Conservation (phyloP, 2,329 filamentous ascomycete species). For the Aspergillus viridinutans region DNA sequence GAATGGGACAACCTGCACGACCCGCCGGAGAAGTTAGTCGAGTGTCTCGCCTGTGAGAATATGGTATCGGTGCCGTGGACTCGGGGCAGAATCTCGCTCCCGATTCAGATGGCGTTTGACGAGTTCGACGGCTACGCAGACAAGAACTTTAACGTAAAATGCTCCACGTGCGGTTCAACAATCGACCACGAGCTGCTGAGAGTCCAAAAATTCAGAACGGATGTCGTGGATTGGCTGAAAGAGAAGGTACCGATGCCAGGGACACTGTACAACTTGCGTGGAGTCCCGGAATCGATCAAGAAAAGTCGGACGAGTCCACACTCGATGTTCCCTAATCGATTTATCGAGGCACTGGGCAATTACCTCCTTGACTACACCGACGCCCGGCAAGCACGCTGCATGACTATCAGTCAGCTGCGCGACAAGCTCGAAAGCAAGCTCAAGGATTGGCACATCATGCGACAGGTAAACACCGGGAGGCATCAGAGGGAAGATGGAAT, state of each 20-base stretch:
- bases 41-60: conserved; percentile 54
- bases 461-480: conserved; percentile 34
- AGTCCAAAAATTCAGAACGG: conserved; percentile 58
- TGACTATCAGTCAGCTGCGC: conserved; percentile 51
- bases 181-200: conserved; percentile 58
- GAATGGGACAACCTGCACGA: conserved; percentile 60
- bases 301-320: conserved; percentile 8
- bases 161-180: conserved; percentile 47
- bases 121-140: conserved; percentile 32
- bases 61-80: conserved; percentile 57
- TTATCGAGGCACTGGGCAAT: conserved; percentile 49
- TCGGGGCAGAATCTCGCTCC: conserved; percentile 24
- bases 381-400: conserved; percentile 17
- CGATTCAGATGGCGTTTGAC: conserved; percentile 23
- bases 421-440: conserved; percentile 48
- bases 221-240: conserved; percentile 49
- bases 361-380: conserved; percentile 35
- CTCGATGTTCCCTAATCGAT: conserved; percentile 53
- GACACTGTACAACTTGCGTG: conserved; percentile 57
- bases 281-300: conserved; percentile 42
- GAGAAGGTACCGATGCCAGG: conserved; percentile 59
- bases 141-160: conserved; percentile 48
- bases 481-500: conserved; percentile 22
- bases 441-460: conserved; percentile 34
- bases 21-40: conserved; percentile 43